Base-by-base conservation (phyloP, 106 monocot genomes). In the Agapanthus africanus region DNA sequence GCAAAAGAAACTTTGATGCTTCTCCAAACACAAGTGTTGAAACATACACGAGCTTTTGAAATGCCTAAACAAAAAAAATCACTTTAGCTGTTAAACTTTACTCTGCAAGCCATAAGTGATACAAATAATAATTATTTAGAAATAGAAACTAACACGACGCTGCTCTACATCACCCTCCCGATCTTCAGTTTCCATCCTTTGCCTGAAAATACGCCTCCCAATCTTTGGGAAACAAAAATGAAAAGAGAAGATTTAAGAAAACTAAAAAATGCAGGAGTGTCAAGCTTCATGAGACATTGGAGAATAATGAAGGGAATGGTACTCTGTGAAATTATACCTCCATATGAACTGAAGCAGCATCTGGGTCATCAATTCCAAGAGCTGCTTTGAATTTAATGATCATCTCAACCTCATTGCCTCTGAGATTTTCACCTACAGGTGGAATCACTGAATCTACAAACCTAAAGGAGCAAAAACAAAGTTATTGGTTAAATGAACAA, bases 1-100 rank as follows among this genome's bases (percentile, higher is more conserved):
- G 99, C 70, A 99, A 71, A 63, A 99, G 93, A 70, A 99, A 99
- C 38, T 79, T 87, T 70, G 99, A 80, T 74, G 91, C 91, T 70
- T 91, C 91, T 62, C 87, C 91, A 81, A 91, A 91, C 2, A 91
- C 91, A 66, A 91, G 91, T 39, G 84, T 70, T 54, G 99, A 99
- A 67, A 99, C 87, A 80, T 99, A 93, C 21, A 99, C 74, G 42
- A 93, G 89, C 69, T 90, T 92, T 49, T 93, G 99, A 89, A 99
- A 99, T 70, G 99, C 99, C 99, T 99, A 88, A 37, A 35, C 42
- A 70, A 19, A 5, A 66, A 70, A 70, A 28, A 68, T 57, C 68
- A 15, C 4, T 37, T 47, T 59, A 70, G 41, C 70, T 42, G n/a
- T 40, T 30, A 46, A 40, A n/a, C 35, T n/a, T 32, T 47, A 59